These are phyloP conservation scores for Hyaloscypha variabilis DNA, from an alignment of 495 filamentous ascomycete genomes.

Conservation along the genomic window DNA sequence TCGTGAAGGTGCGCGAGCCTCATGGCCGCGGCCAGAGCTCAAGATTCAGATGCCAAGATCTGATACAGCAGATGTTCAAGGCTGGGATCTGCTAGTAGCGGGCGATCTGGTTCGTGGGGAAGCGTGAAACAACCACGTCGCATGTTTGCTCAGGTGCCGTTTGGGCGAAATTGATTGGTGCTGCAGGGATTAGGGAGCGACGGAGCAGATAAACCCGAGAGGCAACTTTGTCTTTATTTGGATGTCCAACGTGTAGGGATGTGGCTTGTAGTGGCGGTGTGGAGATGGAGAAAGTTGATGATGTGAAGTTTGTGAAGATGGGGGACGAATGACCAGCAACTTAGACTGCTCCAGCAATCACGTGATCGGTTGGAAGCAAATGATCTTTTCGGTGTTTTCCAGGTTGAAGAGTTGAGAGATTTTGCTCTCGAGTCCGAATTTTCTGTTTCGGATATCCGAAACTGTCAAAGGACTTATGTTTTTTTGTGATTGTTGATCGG, in stretches of 20 bases:
- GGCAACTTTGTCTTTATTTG: background rate
- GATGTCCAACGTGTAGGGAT: background rate
- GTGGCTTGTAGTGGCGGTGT: background rate
- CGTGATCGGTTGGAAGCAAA: too few species aligned
- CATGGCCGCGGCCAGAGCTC: background rate
- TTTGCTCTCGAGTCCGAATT: too few species aligned
- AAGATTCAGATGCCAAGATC: conserved; percentile 1
- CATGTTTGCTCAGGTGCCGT: background rate
- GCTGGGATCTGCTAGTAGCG: background rate
- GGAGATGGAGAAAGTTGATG: background rate
- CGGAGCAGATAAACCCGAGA: background rate
- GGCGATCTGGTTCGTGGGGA: background rate
- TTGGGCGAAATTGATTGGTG: background rate
- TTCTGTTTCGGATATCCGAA: too few species aligned
- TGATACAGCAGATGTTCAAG: conserved; percentile 7
- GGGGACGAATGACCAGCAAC: too few species aligned
- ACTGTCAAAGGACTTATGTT: too few species aligned
- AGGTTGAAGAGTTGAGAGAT: too few species aligned
- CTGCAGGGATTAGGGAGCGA: background rate
- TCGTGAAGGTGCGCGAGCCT: background rate
- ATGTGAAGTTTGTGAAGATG: background rate
- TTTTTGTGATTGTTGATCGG: too few species aligned
- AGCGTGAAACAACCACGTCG: background rate
- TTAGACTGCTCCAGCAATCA: too few species aligned
- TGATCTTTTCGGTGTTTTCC: too few species aligned